phyloP scores from a whole-genome alignment of 352 stramenopile genomes.

The Globisporangium echinulatum region DNA sequence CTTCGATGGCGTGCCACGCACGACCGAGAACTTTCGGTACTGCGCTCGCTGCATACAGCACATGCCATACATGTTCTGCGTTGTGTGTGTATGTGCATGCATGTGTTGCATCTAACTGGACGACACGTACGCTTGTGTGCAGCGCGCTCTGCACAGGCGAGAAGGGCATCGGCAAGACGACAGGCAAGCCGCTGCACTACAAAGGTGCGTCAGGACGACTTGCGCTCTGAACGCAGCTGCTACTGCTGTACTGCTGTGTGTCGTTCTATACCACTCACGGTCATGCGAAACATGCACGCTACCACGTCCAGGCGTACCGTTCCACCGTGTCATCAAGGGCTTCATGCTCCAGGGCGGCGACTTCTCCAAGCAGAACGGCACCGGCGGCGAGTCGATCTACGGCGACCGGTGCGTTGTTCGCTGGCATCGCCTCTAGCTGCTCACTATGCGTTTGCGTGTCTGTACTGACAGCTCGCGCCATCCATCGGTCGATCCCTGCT shows the following conservation, averaged over 20 bases:
- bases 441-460: neutral
- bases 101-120: too few relatives aligned
- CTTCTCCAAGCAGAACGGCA: slow-evolving; percentile 76
- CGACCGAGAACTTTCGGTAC: slow-evolving; percentile 61
- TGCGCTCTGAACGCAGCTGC: neutral
- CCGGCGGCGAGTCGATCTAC: slow-evolving; percentile 84
- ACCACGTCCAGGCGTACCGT: slow-evolving; percentile 36
- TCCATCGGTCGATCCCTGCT: too few relatives aligned
- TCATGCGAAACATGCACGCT: too few relatives aligned
- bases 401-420: slow-evolving; percentile 23
- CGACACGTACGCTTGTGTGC: neutral
- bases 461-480: slow-evolving; percentile 3
- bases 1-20: slow-evolving; percentile 46
- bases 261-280: too few relatives aligned
- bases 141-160: slow-evolving; percentile 64
- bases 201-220: slow-evolving; percentile 21
- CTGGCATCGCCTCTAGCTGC: too few relatives aligned
- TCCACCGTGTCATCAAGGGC: slow-evolving; percentile 82
- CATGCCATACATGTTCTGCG: too few relatives aligned
- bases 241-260: too few relatives aligned
- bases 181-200: slow-evolving; percentile 52
- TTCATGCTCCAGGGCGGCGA: slow-evolving; percentile 86
- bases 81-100: neutral
- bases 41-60: neutral
- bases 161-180: slow-evolving; percentile 51